Base-by-base conservation (phyloP, 2,329 filamentous ascomycete species). In the Colletotrichum echinochloae region DNA sequence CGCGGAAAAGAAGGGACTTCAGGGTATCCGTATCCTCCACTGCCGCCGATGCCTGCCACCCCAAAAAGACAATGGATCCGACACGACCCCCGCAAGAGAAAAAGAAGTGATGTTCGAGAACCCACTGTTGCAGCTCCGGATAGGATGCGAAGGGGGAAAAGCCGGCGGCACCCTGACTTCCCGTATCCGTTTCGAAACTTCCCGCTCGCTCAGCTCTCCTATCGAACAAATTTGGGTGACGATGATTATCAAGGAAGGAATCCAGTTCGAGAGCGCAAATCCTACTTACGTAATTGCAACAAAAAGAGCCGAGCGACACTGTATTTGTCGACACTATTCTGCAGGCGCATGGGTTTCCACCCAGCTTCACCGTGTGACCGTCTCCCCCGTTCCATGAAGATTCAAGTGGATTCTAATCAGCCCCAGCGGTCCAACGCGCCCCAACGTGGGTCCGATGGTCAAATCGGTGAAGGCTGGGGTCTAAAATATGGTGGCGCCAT, bases 11-110 rank as follows among this genome's bases (percentile, higher is more conserved):
- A 44, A 65, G 67, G 67, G 67, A 67, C 63, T 44, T 62, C 49
- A 70, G 67, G 67, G 67, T 70, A 70, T 46, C 62, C 48, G 67
- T 70, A 70, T 46, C 62, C 48, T 60, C 61, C 61, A 65, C 66
- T 37, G 35, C 35, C 9, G 2, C 20, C 56, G 18, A 49, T 44
- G 63, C 63, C 67, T 57, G 57, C 44, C 64, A 18, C 41, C 20
- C 44, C 20, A 12, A 46, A 46, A 48, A 66, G 23, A 70, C 51
- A 60, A 70, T 57, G 52, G 57, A 62, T 33, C 67, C 57, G 44
- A 67, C 44, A 28, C 60, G 35, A 33, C 46, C 48, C 64, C 64
- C 56, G 56, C 64, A 61, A 23, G 49, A 67, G 65, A 67, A 67
- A 67, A 37, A 35, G 44, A 51, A 65, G 60, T 37, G 54, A 69